These are phyloP conservation scores for Coprinellus micaceus DNA, from an alignment of 768 basidiomycete genomes.

Conservation along the genomic window DNA sequence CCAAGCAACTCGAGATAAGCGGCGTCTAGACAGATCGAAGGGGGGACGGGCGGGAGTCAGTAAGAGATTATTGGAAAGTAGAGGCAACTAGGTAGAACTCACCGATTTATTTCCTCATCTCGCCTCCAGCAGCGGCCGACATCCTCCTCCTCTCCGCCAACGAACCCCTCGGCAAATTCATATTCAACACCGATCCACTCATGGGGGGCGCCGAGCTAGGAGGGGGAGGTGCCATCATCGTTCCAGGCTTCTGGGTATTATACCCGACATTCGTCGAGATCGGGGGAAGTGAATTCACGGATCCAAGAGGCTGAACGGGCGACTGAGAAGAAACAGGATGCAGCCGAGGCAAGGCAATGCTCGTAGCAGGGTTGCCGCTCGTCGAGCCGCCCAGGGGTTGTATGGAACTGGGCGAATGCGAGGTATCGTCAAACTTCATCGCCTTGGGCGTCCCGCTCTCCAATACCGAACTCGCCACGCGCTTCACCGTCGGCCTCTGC, in stretches of 20 bases:
- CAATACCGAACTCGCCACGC: conserved; percentile 70
- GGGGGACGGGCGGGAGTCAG: no score
- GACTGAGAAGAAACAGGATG: neutral
- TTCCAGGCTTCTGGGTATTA: neutral
- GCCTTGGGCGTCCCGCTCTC: conserved; percentile 55
- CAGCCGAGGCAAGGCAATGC: conserved; percentile 17
- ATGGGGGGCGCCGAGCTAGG: neutral
- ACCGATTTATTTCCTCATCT: no score
- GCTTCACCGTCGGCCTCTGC: conserved; percentile 63
- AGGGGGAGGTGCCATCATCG: neutral
- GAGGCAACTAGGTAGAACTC: no score
- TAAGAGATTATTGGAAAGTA: no score
- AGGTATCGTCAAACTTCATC: conserved; percentile 36
- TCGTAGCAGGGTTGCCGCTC: conserved; percentile 21
- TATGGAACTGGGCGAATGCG: no score
- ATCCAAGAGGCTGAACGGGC: neutral
- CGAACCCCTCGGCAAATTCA: neutral
- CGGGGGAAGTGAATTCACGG: neutral
- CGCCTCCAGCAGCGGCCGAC: no score
- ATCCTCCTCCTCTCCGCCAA: conserved; percentile 1
- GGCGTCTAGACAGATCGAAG: no score
- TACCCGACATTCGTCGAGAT: no score
- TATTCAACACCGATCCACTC: neutral
- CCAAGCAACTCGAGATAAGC: no score
- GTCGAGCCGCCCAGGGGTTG: no score